Evolutionary conservation across 805 yeast genomes (phyloP).

Genomic region (Cyberlindnera euphorbiae): DNA sequence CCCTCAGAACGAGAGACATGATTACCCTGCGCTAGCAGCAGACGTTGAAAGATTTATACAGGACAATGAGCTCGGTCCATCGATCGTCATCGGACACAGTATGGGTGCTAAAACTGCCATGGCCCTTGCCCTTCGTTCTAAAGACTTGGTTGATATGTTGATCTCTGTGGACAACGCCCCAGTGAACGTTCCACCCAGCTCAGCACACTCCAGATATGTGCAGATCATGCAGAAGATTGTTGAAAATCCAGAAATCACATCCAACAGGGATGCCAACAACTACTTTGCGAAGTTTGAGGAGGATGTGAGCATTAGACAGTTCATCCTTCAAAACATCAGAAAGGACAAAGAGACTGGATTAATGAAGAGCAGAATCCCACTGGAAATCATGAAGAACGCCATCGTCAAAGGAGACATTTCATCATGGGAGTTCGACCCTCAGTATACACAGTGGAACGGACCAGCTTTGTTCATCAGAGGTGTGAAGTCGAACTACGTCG

Average conservation of each 20-base stretch:
- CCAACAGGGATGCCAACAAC: slow-evolving; percentile 63
- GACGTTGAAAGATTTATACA: slow-evolving; percentile 75
- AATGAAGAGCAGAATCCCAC: slow-evolving; percentile 49
- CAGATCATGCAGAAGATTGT: slow-evolving; percentile 55
- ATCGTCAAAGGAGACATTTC: slow-evolving; percentile 64
- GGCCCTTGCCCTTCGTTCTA: slow-evolving; percentile 73
- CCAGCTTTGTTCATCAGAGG: slow-evolving; percentile 83
- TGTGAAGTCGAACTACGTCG: slow-evolving; percentile 64
- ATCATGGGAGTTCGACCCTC: slow-evolving; percentile 68
- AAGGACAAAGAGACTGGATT: slow-evolving; percentile 33
- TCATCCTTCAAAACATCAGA: slow-evolving; percentile 65
- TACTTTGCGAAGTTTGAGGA: slow-evolving; percentile 60
- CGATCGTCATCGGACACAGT: slow-evolving; percentile 73
- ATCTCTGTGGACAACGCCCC: slow-evolving; percentile 92
- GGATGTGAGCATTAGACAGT: slow-evolving; percentile 60
- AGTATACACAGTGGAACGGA: slow-evolving; percentile 51
- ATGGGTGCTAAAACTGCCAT: slow-evolving; percentile 95
- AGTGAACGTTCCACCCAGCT: slow-evolving; percentile 51
- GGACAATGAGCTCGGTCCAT: slow-evolving; percentile 33
- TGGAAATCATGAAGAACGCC: slow-evolving; percentile 60
- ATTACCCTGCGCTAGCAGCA: slow-evolving; percentile 75
- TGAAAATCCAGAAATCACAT: slow-evolving; percentile 38
- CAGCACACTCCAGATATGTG: slow-evolving; percentile 64
- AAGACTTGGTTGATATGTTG: slow-evolving; percentile 54
- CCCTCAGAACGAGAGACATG: slow-evolving; percentile 68